phyloP scores from a whole-genome alignment of 805 yeast species.

The Saturnispora quitensis region DNA sequence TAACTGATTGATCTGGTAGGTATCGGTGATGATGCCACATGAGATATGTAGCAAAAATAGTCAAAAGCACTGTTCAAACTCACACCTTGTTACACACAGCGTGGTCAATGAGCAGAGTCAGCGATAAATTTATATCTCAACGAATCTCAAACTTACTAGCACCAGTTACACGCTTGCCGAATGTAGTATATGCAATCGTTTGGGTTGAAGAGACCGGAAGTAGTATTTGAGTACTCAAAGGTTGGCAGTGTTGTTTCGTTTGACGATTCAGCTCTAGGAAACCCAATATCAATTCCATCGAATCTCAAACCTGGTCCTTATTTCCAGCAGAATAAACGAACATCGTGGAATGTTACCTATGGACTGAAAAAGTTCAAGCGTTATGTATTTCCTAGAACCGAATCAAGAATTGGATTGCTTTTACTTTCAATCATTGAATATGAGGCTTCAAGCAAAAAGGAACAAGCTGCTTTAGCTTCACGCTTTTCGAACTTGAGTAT shows the following conservation, averaged over 20 bases:
- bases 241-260: background rate
- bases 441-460: background rate
- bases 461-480: background rate
- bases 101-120: too few relatives aligned
- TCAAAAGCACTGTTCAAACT: too few relatives aligned
- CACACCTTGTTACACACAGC: too few relatives aligned
- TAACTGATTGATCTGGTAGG: too few relatives aligned
- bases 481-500: background rate
- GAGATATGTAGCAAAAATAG: too few relatives aligned
- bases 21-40: too few relatives aligned
- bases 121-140: background rate
- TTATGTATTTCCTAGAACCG: background rate
- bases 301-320: background rate
- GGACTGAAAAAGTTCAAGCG: slow-evolving; percentile 1
- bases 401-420: slow-evolving; percentile 5
- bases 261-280: background rate
- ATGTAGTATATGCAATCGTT: background rate
- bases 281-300: background rate
- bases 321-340: background rate
- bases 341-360: background rate
- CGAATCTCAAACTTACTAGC: background rate
- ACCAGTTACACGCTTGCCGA: background rate
- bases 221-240: background rate
- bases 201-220: background rate
- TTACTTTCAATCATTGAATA: slow-evolving; percentile 6